Conservation (phyloP, 805 yeast genomes). For the Grigorovia transvaalensis region DNA sequence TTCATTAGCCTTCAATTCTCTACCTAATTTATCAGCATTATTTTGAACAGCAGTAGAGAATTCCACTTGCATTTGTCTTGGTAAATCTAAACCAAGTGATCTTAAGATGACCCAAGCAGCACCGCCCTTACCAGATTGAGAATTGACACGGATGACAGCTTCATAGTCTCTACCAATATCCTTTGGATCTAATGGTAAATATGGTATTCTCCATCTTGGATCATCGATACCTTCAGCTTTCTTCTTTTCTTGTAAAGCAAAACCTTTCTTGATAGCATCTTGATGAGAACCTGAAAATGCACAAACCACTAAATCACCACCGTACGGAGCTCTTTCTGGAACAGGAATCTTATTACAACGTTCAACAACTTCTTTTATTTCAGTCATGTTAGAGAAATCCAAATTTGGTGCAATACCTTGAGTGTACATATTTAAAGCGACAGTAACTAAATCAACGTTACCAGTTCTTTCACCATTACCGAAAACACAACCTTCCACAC, state of each 20-base stretch:
- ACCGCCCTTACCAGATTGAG: constrained; percentile 86
- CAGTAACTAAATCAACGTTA: constrained; percentile 70
- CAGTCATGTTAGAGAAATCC: constrained; percentile 58
- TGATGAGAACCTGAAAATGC: constrained; percentile 82
- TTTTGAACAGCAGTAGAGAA: constrained; percentile 62
- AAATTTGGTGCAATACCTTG: constrained; percentile 65
- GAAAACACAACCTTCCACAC: constrained; percentile 77
- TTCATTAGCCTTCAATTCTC: constrained; percentile 59
- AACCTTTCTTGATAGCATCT: constrained; percentile 82
- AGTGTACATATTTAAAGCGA: constrained; percentile 70
- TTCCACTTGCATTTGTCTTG: constrained; percentile 69
- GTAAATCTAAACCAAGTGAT: constrained; percentile 67
- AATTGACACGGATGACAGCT: constrained; percentile 79
- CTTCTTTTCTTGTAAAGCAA: constrained; percentile 34
- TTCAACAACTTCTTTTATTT: constrained; percentile 63
- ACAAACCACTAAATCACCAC: constrained; percentile 73
- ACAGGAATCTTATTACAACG: constrained; percentile 75
- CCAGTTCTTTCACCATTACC: constrained; percentile 88
- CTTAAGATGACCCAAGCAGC: constrained; percentile 80
- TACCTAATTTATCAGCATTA: constrained; percentile 60
- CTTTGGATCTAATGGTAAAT: constrained; percentile 73
- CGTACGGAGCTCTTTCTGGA: constrained; percentile 71
- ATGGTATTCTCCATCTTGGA: constrained; percentile 61
- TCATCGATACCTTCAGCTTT: constrained; percentile 23
- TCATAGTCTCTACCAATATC: constrained; percentile 83